Base-by-base conservation (phyloP, 225 moss, liverwort and hornwort genomes). In the Physcomitrium patens region DNA sequence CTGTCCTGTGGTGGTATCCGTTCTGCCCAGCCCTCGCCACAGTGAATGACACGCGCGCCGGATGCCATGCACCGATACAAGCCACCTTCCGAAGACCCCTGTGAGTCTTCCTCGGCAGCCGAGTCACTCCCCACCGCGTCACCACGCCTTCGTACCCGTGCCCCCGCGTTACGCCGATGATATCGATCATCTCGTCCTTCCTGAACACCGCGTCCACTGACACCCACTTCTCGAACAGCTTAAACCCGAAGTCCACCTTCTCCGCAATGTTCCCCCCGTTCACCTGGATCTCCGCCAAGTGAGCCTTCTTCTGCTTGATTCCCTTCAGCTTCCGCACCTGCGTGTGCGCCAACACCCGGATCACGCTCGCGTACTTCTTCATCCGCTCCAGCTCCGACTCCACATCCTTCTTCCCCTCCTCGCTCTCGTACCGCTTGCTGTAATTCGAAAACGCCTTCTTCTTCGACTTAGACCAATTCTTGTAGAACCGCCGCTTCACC, bases 61-160 rank as follows among this genome's bases (percentile, higher is more conserved):
- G 92, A 85, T 95, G 94, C 92, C 94, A 94, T 7, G 94, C 90
- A 48, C 94, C 94, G 15, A 94, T 92, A 75, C 94, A 94, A 1
- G 90, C 94, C 69, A 94, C 94, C 90, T 94, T 94, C 0, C 94
- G 64, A 7, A 90, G 61, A 68, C 92, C 94, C 73, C 92, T 89
- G 80, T 94, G 94, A 14, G 92, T 94, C 84, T 94, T 94, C 46
- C 94, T 67, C 0, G 92, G 91, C 54, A 92, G 69, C 16, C 94
- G 76, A 0, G 94, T 94, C 16, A 94, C 92, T 8, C 94, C 94
- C 94, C 94, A 94, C 1, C 92, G 65, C 0, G 92, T 90, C 27
- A 94, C 94, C 17, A 94, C 94, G 31, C 94, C 92, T 68, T 94
- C 92, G 37, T 92, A 92, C 67, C 92, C 92, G 75, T 82, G 90